These are phyloP conservation scores for Fusarium mexicanum DNA, from an alignment of 2,329 filamentous ascomycete genomes.

Conservation along the genomic window DNA sequence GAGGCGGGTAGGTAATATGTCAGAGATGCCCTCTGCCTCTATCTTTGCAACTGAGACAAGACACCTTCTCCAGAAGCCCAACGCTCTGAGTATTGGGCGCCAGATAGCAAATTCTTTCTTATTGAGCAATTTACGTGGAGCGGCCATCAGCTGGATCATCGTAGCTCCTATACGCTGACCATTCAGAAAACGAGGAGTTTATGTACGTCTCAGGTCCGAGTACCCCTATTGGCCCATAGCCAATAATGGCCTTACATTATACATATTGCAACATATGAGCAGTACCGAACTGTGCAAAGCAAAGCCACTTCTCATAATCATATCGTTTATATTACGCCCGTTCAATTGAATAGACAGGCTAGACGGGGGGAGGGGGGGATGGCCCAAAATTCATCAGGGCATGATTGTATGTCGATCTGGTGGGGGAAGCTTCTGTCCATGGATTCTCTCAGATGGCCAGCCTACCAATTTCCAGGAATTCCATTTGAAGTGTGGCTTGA, in stretches of 20 bases:
- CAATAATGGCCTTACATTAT: neutral
- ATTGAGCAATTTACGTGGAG: neutral
- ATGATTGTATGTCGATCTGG: neutral
- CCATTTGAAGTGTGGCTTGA: neutral
- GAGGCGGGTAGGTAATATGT: neutral
- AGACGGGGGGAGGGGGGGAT: too few relatives aligned
- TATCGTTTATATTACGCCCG: neutral
- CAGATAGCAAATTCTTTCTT: neutral
- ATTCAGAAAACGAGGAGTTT: neutral
- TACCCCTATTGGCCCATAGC: neutral
- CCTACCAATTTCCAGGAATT: neutral
- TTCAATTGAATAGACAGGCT: neutral
- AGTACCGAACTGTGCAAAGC: neutral
- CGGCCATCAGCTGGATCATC: slow-evolving; percentile 1
- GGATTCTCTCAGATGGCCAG: neutral
- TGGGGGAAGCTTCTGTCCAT: neutral
- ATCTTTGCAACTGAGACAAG: neutral
- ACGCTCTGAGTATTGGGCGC: neutral
- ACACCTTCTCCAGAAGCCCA: neutral
- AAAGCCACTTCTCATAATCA: neutral
- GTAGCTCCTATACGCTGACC: neutral
- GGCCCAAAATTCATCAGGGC: neutral
- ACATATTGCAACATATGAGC: neutral
- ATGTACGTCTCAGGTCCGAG: neutral
- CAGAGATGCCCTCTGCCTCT: neutral